Percentiles rank a stretch among this genome's conserved stretches.
Conservation (phyloP, 805 yeast species). For the Kodamaea restingae region DNA sequence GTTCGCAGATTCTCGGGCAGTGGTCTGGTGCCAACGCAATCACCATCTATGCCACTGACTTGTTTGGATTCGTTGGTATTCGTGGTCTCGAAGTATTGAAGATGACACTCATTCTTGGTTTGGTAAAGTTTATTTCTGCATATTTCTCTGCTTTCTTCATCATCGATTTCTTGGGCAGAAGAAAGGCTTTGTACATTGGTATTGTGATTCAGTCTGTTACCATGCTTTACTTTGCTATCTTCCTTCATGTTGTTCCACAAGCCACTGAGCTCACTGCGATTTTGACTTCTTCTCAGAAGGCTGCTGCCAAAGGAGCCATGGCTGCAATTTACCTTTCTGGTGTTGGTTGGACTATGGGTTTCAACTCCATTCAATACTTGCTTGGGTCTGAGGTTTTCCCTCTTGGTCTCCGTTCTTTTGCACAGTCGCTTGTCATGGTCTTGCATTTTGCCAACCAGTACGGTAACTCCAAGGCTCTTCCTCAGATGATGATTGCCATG, state of each 20-base stretch:
- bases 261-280: slow-evolving; percentile 29
- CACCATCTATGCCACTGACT: slow-evolving; percentile 22
- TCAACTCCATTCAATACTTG: slow-evolving; percentile 53
- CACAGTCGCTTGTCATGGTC: slow-evolving; percentile 49
- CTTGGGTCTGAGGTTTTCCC: slow-evolving; percentile 56
- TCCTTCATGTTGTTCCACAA: slow-evolving; percentile 22
- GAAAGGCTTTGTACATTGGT: slow-evolving; percentile 20
- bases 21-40: slow-evolving; percentile 51
- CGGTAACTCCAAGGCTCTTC: slow-evolving; percentile 54
- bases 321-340: slow-evolving; percentile 50
- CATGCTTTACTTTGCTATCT: slow-evolving; percentile 21
- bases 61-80: slow-evolving; percentile 39
- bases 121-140: slow-evolving; percentile 21
- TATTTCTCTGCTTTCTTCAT: slow-evolving; percentile 22
- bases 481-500: slow-evolving; percentile 46
- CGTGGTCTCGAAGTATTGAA: slow-evolving; percentile 38
- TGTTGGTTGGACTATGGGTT: slow-evolving; percentile 57
- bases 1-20: slow-evolving; percentile 39
- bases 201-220: slow-evolving; percentile 17
- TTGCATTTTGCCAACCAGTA: slow-evolving; percentile 56
- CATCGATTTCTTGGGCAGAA: slow-evolving; percentile 22
- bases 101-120: slow-evolving; percentile 30
- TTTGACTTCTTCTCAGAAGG: slow-evolving; percentile 26
- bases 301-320: slow-evolving; percentile 46
- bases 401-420: slow-evolving; percentile 45